A percentile compares a stretch with the other conserved stretches of the same genome.
phyloP scores from a whole-genome alignment of 208 protist genomes.

The Angomonas deanei region DNA sequence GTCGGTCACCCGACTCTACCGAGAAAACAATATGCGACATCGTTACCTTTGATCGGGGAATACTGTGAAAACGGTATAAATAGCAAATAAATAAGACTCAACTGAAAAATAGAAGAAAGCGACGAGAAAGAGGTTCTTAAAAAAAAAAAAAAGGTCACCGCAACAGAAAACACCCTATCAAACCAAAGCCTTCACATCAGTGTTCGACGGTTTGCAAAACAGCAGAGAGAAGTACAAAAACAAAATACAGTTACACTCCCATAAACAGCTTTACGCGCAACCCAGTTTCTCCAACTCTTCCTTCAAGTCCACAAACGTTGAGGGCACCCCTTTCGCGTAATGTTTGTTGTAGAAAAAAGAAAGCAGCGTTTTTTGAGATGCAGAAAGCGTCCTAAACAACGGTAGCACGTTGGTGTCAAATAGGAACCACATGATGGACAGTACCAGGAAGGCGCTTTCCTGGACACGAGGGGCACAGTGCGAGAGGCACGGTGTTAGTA shows the following conservation, averaged over 20 bases:
- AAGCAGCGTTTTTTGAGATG: constrained; percentile 48
- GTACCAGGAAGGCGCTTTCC: background rate
- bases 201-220: too few species aligned
- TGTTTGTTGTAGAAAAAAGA: constrained; percentile 39
- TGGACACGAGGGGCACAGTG: background rate
- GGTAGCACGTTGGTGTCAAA: constrained; percentile 29
- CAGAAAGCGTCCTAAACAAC: constrained; percentile 35
- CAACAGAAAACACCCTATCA: background rate
- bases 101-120: background rate
- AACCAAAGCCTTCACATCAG: too few species aligned
- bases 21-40: constrained; percentile 81
- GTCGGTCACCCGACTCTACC: constrained; percentile 82
- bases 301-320: background rate
- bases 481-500: background rate
- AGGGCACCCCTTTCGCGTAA: background rate
- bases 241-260: too few species aligned
- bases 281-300: background rate
- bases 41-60: constrained; percentile 12
- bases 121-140: background rate
- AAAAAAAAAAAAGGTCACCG: constrained; percentile 13
- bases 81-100: background rate
- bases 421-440: constrained; percentile 31
- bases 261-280: background rate
- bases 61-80: background rate
- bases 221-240: too few species aligned